A percentile compares a stretch with the other conserved stretches of the same genome.
These are phyloP conservation scores for Vararia minispora DNA, from an alignment of 768 basidiomycete species.

Conservation along the genomic window DNA sequence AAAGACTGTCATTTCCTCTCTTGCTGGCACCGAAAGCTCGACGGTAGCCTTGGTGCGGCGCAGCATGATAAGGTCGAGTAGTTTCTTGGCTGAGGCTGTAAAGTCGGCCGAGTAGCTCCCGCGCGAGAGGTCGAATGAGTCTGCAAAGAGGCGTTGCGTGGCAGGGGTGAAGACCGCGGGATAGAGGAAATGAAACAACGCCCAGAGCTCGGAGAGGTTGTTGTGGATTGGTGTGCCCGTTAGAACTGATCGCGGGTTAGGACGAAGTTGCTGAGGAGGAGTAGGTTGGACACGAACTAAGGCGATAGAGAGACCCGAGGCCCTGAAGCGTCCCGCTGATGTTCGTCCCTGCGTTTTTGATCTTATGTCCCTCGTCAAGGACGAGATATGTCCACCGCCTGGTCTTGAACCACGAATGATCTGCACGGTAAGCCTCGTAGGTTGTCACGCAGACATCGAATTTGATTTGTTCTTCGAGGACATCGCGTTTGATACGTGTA, in stretches of 20 bases:
- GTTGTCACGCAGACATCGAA: slow-evolving; percentile 54
- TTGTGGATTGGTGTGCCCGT: slow-evolving; percentile 71
- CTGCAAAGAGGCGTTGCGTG: slow-evolving; percentile 36
- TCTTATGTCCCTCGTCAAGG: slow-evolving; percentile 59
- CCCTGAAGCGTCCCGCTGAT: slow-evolving; percentile 42
- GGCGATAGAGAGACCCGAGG: slow-evolving; percentile 42
- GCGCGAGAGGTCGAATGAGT: slow-evolving; percentile 41
- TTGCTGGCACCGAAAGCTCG: slow-evolving; percentile 38
- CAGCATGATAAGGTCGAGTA: slow-evolving; percentile 44
- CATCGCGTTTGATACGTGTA: slow-evolving; percentile 35
- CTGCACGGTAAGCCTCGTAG: slow-evolving; percentile 51
- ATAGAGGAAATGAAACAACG: slow-evolving; percentile 43
- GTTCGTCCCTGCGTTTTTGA: slow-evolving; percentile 56
- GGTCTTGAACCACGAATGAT: slow-evolving; percentile 50
- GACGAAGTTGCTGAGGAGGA: not conserved
- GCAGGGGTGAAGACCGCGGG: slow-evolving; percentile 38
- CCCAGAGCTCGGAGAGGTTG: slow-evolving; percentile 48
- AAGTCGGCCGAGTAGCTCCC: slow-evolving; percentile 41
- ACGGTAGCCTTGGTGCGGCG: slow-evolving; percentile 48
- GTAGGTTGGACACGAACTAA: slow-evolving; percentile 33
- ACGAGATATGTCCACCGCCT: slow-evolving; percentile 47
- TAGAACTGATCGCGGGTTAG: slow-evolving; percentile 35
- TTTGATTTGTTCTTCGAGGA: slow-evolving; percentile 24
- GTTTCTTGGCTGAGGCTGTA: slow-evolving; percentile 34
- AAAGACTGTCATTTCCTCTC: slow-evolving; percentile 46